Base-by-base conservation (phyloP, 768 basidiomycete genomes). In the Naganishia kalamii region DNA sequence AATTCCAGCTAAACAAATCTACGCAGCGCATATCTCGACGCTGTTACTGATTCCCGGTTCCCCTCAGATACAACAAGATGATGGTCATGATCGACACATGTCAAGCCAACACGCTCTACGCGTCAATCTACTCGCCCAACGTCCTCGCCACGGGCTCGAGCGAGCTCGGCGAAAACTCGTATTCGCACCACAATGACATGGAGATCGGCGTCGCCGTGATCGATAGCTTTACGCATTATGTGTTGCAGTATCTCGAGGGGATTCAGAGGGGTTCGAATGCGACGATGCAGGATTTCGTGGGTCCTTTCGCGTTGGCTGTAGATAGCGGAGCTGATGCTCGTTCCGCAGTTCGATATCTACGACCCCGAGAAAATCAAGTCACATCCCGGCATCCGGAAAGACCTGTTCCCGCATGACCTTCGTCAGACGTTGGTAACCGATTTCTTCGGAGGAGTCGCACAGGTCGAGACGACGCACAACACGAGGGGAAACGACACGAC, bases 41-140 rank as follows among this genome's bases (percentile, higher is more conserved):
- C n/a, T n/a, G n/a, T 67, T 43, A 64, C 60, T 30, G 27, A 12
- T 30, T 49, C 48, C 5, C 12, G 12, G 23, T 4, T n/a, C 47
- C 33, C 33, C 4, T 3, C 70, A 88, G 87, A 61, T 99, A 97
- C 80, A 93, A 97, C 77, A 90, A 94, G 76, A 85, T 99, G 52
- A 84, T 99, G 72, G 96, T 94, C 81, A 97, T 98, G 89, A 87
- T 93, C 65, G 94, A 99, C 72, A 98, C 94, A 0, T 99, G 94
- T 75, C 92, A 99, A 78, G 96, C 94, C 29, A 94, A 91, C 74
- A 90, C 90, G 4, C 87, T 99, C 86, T 97, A 90, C 74, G 86
- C 87, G 59, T 89, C 92, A 74, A 85, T 94, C 70, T 93, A 93
- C 77, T 92, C 91, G 0, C 92, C 92, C 0, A 90, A 93, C 70